Conservation (phyloP, 2,329 filamentous ascomycete species). For the Daldinia sp. region DNA sequence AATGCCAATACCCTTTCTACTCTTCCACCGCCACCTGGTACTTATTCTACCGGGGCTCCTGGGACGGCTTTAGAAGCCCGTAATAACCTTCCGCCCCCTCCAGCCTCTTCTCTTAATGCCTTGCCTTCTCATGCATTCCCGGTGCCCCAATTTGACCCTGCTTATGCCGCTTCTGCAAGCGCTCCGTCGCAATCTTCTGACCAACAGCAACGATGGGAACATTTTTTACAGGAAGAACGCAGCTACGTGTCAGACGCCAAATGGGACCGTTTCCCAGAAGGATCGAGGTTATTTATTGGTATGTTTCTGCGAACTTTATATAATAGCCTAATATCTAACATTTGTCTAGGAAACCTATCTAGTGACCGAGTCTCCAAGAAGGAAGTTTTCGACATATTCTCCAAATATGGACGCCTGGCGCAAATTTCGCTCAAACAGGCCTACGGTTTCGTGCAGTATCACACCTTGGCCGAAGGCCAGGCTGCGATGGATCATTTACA, state of each 20-base stretch:
- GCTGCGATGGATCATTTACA: conserved; percentile 82
- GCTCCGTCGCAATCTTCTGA: conserved; percentile 28
- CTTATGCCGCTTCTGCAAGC: conserved; percentile 25
- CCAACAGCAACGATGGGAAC: conserved; percentile 70
- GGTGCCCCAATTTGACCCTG: conserved; percentile 32
- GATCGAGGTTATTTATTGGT: conserved; percentile 86
- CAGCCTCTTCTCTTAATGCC: conserved; percentile 49
- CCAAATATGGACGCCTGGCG: conserved; percentile 84
- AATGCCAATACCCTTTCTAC: conserved; percentile 44
- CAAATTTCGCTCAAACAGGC: conserved; percentile 97
- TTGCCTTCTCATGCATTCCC: conserved; percentile 45
- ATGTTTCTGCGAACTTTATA: conserved; percentile 43
- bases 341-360: conserved; percentile 82
- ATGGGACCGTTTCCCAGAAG: conserved; percentile 84
- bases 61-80: conserved; percentile 51
- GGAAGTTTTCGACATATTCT: conserved; percentile 92
- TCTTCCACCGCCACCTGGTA: conserved; percentile 51
- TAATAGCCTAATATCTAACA: conserved; percentile 48
- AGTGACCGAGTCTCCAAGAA: conserved; percentile 93
- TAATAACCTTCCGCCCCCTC: conserved; percentile 51
- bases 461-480: conserved; percentile 79
- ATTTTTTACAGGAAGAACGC: conserved; percentile 78
- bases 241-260: conserved; percentile 81
- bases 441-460: conserved; percentile 96
- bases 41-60: conserved; percentile 54